Percentiles rank a stretch among this genome's conserved stretches.
Conservation (phyloP, 441 rosid genomes). For the Arabidopsis hybrid region DNA sequence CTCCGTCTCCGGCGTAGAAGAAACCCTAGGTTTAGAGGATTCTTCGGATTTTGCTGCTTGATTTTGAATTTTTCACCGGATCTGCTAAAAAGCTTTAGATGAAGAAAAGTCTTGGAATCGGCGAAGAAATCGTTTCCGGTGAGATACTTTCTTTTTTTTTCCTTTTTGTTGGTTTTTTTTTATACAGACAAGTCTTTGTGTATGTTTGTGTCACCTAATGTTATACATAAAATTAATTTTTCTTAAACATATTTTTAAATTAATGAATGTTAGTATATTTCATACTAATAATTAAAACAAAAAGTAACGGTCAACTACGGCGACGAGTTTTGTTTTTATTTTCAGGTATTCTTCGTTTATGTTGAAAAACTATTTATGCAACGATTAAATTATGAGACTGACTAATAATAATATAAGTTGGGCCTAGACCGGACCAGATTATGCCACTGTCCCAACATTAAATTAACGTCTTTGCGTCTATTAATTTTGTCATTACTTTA, state of each 20-base stretch:
- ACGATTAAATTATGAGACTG: too few relatives aligned
- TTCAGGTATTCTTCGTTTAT: too few relatives aligned
- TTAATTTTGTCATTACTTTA: background rate
- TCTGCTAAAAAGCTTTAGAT: conserved; percentile 58
- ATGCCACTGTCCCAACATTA: background rate
- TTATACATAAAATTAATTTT: conserved; percentile 7
- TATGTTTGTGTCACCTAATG: conserved; percentile 39
- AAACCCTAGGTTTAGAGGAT: conserved; percentile 45
- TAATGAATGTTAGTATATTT: too few relatives aligned
- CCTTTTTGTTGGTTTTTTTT: background rate
- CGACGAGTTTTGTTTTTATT: too few relatives aligned
- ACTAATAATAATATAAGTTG: too few relatives aligned
- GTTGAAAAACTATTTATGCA: too few relatives aligned
- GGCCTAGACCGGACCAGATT: too few relatives aligned
- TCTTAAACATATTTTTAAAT: background rate
- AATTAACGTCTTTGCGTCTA: background rate
- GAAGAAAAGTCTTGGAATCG: conserved; percentile 23
- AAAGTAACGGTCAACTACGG: too few relatives aligned
- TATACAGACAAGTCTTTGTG: conserved; percentile 31
- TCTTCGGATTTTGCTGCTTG: conserved; percentile 8
- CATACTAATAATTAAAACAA: too few relatives aligned
- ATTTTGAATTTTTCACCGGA: conserved; percentile 55
- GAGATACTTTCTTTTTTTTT: background rate
- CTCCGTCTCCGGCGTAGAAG: conserved; percentile 27
- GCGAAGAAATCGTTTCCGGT: conserved; percentile 37